These are phyloP conservation scores for Aschersonia sp. DNA, from an alignment of 2,329 filamentous ascomycete genomes.

Conservation along the genomic window DNA sequence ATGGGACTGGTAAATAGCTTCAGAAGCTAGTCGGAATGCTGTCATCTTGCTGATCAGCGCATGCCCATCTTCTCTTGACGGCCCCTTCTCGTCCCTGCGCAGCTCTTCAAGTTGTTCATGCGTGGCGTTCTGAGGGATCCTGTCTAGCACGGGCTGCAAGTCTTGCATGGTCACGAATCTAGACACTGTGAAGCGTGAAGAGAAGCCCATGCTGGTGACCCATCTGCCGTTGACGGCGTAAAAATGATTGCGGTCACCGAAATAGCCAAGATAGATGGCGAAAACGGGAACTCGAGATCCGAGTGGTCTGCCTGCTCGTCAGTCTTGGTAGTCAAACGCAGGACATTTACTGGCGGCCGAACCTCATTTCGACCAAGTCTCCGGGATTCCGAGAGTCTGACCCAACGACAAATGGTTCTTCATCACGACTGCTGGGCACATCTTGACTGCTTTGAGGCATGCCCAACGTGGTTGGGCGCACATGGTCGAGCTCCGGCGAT, in stretches of 20 bases:
- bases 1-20: slow-evolving; percentile 31
- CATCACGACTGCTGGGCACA: slow-evolving; percentile 13
- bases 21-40: slow-evolving; percentile 26
- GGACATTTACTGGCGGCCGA: neutral
- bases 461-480: slow-evolving; percentile 9
- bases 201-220: slow-evolving; percentile 24
- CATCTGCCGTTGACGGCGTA: slow-evolving; percentile 39
- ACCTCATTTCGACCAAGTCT: slow-evolving; percentile 37
- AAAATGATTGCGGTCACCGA: slow-evolving; percentile 36
- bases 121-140: slow-evolving; percentile 13
- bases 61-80: slow-evolving; percentile 27
- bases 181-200: slow-evolving; percentile 33
- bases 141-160: slow-evolving; percentile 21
- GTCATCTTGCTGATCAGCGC: slow-evolving; percentile 32
- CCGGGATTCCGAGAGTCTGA: slow-evolving; percentile 21
- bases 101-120: slow-evolving; percentile 17
- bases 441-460: slow-evolving; percentile 12
- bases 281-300: slow-evolving; percentile 31
- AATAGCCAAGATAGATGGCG: slow-evolving; percentile 36
- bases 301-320: slow-evolving; percentile 11
- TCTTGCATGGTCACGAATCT: slow-evolving; percentile 28
- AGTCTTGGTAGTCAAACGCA: neutral
- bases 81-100: slow-evolving; percentile 22
- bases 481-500: slow-evolving; percentile 15
- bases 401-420: slow-evolving; percentile 11